Evolutionary conservation across 345 rosid genomes (phyloP).

Genomic region (Acer campestre): DNA sequence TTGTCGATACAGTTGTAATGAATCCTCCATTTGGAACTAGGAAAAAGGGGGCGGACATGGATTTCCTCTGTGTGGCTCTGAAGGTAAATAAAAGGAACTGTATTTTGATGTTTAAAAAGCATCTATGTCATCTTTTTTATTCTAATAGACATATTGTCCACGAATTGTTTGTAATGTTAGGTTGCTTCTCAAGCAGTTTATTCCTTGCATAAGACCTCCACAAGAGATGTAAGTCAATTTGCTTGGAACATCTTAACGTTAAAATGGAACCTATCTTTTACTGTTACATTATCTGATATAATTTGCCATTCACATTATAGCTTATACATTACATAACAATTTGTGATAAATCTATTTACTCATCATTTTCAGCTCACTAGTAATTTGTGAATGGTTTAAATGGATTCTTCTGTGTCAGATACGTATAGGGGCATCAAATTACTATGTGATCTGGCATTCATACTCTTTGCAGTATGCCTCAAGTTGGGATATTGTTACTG

Average conservation of each 20-base stretch:
- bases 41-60: constrained; percentile 89
- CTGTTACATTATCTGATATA: not conserved
- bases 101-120: constrained; percentile 15
- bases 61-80: constrained; percentile 70
- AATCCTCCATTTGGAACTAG: constrained; percentile 98
- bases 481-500: not conserved
- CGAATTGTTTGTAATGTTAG: constrained; percentile 35
- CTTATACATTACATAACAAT: not conserved
- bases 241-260: constrained; percentile 9
- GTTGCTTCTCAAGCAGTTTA: constrained; percentile 85
- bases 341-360: not conserved
- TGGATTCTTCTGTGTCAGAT: not conserved
- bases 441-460: too few species aligned
- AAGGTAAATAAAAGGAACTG: constrained; percentile 42
- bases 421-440: too few species aligned
- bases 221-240: constrained; percentile 75
- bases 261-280: not conserved
- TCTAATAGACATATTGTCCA: not conserved
- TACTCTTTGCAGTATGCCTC: not conserved
- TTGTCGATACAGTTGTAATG: constrained; percentile 86
- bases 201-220: constrained; percentile 97
- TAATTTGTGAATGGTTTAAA: not conserved
- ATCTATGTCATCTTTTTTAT: not conserved
- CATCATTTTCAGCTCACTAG: not conserved
- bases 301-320: not conserved